Base-by-base conservation (phyloP, 2,329 filamentous ascomycete genomes). In the Paecilomyces sp. region DNA sequence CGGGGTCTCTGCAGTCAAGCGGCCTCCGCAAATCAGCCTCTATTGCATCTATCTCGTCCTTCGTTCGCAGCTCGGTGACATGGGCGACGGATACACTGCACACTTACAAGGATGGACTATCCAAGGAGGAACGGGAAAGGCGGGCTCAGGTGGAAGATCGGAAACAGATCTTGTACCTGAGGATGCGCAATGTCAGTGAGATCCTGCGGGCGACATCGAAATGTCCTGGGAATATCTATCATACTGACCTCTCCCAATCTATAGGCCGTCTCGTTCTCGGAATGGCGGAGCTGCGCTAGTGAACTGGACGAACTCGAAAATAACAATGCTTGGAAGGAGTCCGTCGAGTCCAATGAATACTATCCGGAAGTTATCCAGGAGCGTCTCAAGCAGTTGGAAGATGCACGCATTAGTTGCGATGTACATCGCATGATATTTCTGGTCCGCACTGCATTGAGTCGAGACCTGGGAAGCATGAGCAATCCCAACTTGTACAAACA, bases 391-490 rank as follows among this genome's bases (percentile, higher is more conserved):
- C 85, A 91, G 64, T 81, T 97, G 61, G 88, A 96, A 65, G 82
- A 88, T 11, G 92, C 91, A 15, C 84, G 89, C 4, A 79, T 82
- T 11, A 87, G 82, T 63, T 85, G 86, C 64, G 90, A 97, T 73
- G 82, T 91, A 58, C 83, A 82, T 62, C 81, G 82, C 59, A 94
- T 96, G 88, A 82, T 94, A 68, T 87, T 91, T 68, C 80, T 94
- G 41, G 82, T 96, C 41, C 86, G 92, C 30, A 96, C 91, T 0
- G 83, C 89, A 1, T 76, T 97, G 55, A 91, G 88, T 47, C 87
- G 92, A 53, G 88, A 92, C 66, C 78, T 96, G 9, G 92, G 91
- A 7, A 89, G 89, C 57, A 96, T 97, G 88, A 91, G 90, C 62
- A 89, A 92, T 68, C 82, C 88, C 51, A 83, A 87, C 57, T 81